These are phyloP conservation scores for Beauveria asiatica DNA, from an alignment of 2,329 filamentous ascomycete species.

Conservation along the genomic window DNA sequence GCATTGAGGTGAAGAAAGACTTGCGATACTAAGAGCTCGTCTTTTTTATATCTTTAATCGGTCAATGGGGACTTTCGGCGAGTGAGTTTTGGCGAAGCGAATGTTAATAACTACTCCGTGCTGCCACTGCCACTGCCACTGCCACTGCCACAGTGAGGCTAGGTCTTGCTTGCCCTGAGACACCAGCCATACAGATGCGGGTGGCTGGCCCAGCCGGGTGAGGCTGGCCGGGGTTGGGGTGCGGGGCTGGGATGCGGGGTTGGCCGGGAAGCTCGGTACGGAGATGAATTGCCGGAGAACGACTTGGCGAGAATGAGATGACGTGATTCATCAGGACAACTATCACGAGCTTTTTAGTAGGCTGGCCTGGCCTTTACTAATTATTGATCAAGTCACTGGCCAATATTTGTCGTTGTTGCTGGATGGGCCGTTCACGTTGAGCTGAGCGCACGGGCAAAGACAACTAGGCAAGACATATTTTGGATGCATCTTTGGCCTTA, in stretches of 20 bases:
- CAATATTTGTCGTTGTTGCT: too few relatives aligned
- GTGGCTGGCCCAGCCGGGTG: background rate
- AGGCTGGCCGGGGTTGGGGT: background rate
- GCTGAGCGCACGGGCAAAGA: too few relatives aligned
- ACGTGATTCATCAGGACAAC: background rate
- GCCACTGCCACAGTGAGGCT: background rate
- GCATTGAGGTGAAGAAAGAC: background rate
- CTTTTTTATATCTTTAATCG: background rate
- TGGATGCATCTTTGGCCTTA: too few relatives aligned
- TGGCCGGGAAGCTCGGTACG: background rate
- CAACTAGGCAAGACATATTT: too few relatives aligned
- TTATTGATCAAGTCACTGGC: too few relatives aligned
- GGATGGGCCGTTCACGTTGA: too few relatives aligned
- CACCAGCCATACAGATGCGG: background rate
- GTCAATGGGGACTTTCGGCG: too few relatives aligned
- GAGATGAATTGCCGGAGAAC: background rate
- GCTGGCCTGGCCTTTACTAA: too few relatives aligned
- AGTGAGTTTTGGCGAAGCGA: too few relatives aligned
- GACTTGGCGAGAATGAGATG: background rate
- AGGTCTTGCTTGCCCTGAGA: background rate
- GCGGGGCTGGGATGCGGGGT: constrained; percentile 1
- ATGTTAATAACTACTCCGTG: too few relatives aligned
- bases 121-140: background rate
- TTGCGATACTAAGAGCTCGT: background rate
- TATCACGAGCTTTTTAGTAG: background rate